Base-by-base conservation (phyloP, 2,329 filamentous ascomycete genomes). In the Diaporthe destruens region DNA sequence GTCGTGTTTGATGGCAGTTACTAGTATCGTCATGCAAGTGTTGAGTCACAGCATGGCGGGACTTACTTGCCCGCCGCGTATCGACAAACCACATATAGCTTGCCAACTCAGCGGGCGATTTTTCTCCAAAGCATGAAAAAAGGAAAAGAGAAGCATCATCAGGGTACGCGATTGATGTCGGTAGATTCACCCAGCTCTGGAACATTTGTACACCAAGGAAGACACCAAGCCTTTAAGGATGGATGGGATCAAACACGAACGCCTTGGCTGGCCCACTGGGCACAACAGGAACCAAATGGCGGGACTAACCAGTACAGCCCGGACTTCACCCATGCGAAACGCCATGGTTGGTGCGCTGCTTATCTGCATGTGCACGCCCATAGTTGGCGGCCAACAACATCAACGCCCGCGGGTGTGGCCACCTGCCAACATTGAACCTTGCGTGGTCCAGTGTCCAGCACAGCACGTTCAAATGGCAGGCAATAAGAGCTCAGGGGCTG, bases 381-480 rank as follows among this genome's bases (percentile, higher is more conserved):
- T 29, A 7, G 29, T 32, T 16, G 14, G 32, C 8, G 44, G 54
- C 14, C 67, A 69, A 32, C 54, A 9, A 53, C 29, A 59, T 23
- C 57, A 55, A 29, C 56, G 16, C 16, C 42, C 55, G 16, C 39
- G 42, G 39, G 32, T 66, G 25, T 73, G 57, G 71, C 67, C 57
- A 4, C 67, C 57, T 2, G 12, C 18, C 4, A 39, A 71, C 18
- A 34, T 66, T 7, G 57, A 66, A 59, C 66, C 67, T 18, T 72
- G 67, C 12, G 7, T 49, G 7, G 18, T 66, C 57, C 55, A 72
- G 29, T 72, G 71, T 42, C 55, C 55, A 25, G 65, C 23, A 51
- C 65, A 63, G 44, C 54, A 69, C 47, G 36, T 72, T 23, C 71
- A 69, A 34, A 56, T 55, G 71, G 63, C 32, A 14, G 55, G 65